A percentile compares a stretch with the other conserved stretches of the same genome.
phyloP scores from a whole-genome alignment of 129 eudicot species.

The Calendula officinalis region DNA sequence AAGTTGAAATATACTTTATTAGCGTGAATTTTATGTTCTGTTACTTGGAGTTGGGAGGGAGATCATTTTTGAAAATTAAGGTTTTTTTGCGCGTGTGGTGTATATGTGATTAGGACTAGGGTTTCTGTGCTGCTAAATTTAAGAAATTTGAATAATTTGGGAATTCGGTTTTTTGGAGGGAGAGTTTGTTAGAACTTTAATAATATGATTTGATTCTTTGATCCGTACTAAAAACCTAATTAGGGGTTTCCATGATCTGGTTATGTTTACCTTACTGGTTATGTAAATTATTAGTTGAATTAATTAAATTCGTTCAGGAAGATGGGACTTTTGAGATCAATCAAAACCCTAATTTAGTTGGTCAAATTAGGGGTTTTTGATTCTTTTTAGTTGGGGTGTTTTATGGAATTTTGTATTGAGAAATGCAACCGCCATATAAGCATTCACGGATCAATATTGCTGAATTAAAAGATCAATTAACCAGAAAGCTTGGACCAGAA shows the following conservation, averaged over 20 bases:
- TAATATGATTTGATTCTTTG: constrained; percentile 24
- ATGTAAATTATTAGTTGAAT: constrained; percentile 17
- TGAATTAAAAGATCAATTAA: constrained; percentile 63
- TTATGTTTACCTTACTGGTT: constrained; percentile 19
- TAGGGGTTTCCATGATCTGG: constrained; percentile 33
- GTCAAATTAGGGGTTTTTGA: constrained; percentile 20
- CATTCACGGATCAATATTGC: constrained; percentile 66
- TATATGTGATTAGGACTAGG: constrained; percentile 28
- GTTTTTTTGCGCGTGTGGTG: constrained; percentile 4
- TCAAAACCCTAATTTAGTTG: constrained; percentile 52
- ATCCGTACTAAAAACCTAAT: constrained; percentile 26
- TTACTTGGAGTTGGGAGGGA: constrained; percentile 30
- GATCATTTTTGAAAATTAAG: constrained; percentile 13
- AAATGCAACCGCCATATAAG: constrained; percentile 76
- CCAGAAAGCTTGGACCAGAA: constrained; percentile 67
- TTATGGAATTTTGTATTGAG: constrained; percentile 50
- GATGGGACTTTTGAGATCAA: constrained; percentile 35
- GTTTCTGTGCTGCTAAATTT: constrained; percentile 28
- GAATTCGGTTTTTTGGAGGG: constrained; percentile 81
- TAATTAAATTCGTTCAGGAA: constrained; percentile 26
- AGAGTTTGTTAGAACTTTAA: constrained; percentile 43
- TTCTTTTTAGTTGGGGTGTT: constrained; percentile 1
- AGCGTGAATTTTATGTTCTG: not conserved
- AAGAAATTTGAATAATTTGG: constrained; percentile 33
- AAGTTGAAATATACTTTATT: no score